Percentiles rank a stretch among this genome's conserved stretches.
Evolutionary conservation across 148 eudicot species (phyloP).

Genomic region (Polygonum aviculare): DNA sequence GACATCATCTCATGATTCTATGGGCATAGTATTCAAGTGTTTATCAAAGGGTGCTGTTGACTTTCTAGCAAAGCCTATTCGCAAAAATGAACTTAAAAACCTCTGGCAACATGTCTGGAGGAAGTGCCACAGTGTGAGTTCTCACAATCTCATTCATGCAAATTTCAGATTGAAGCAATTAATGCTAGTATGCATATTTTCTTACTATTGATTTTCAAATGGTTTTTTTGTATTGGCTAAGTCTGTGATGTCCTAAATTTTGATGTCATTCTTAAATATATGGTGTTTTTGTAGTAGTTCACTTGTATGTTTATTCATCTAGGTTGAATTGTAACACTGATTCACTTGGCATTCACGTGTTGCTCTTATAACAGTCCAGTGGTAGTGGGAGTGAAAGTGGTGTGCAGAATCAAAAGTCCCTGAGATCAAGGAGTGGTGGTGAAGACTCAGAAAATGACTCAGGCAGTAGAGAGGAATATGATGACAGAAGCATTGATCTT

Average conservation of each 20-base stretch:
- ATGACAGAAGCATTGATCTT: constrained; percentile 35
- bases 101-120: constrained; percentile 97
- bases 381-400: constrained; percentile 72
- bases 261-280: neutral
- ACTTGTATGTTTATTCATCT: neutral
- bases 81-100: constrained; percentile 75
- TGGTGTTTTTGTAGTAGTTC: neutral
- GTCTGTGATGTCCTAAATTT: neutral
- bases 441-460: constrained; percentile 41
- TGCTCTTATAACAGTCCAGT: constrained; percentile 33
- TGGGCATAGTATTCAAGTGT: constrained; percentile 75
- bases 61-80: constrained; percentile 75
- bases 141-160: constrained; percentile 5
- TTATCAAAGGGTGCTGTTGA: constrained; percentile 79
- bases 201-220: neutral
- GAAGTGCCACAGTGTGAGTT: constrained; percentile 70
- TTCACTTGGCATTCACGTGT: constrained; percentile 10
- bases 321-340: neutral
- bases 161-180: neutral
- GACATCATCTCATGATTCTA: constrained; percentile 81
- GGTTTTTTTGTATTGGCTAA: neutral
- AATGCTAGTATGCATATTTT: neutral
- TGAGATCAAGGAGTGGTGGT: constrained; percentile 30
- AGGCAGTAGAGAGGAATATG: constrained; percentile 44
- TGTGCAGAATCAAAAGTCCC: constrained; percentile 31